Percentiles rank a stretch among this genome's conserved stretches.
phyloP scores from a whole-genome alignment of 2,329 filamentous ascomycete genomes.

The Verticillium dahliae region DNA sequence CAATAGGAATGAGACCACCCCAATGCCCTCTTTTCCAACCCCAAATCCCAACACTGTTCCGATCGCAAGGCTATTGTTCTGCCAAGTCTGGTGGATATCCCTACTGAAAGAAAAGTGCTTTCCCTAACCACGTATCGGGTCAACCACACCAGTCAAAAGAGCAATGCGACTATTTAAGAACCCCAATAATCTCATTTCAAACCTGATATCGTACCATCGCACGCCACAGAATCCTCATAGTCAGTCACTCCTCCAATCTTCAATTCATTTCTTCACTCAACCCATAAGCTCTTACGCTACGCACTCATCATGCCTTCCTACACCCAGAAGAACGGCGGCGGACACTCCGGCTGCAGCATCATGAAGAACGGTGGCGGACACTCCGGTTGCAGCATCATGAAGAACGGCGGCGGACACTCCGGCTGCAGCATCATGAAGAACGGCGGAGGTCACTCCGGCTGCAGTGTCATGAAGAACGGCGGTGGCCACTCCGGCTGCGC shows the following conservation, averaged over 20 bases:
- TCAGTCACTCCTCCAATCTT: background rate
- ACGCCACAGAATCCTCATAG: background rate
- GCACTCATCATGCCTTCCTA: background rate
- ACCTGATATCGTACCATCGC: too few relatives aligned
- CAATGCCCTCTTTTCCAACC: too few relatives aligned
- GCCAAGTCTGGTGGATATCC: too few relatives aligned
- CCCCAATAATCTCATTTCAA: too few relatives aligned
- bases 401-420: background rate
- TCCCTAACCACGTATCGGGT: too few relatives aligned
- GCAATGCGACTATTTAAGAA: too few relatives aligned
- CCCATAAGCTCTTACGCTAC: background rate
- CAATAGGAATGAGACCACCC: background rate
- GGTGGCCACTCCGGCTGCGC: conserved; percentile 14
- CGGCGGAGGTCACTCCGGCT: conserved; percentile 7
- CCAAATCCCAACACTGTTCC: too few relatives aligned
- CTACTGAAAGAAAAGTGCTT: too few relatives aligned
- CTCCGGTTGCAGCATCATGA: conserved; percentile 22
- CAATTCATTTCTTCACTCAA: background rate
- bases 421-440: conserved; percentile 22
- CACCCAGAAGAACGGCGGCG: background rate
- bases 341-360: conserved; percentile 17
- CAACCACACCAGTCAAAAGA: too few relatives aligned
- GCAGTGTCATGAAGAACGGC: conserved; percentile 14
- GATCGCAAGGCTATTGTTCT: too few relatives aligned
- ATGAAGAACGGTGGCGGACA: conserved; percentile 14